Conservation (phyloP, 345 rosid species). For the Eucalyptus sp. region DNA sequence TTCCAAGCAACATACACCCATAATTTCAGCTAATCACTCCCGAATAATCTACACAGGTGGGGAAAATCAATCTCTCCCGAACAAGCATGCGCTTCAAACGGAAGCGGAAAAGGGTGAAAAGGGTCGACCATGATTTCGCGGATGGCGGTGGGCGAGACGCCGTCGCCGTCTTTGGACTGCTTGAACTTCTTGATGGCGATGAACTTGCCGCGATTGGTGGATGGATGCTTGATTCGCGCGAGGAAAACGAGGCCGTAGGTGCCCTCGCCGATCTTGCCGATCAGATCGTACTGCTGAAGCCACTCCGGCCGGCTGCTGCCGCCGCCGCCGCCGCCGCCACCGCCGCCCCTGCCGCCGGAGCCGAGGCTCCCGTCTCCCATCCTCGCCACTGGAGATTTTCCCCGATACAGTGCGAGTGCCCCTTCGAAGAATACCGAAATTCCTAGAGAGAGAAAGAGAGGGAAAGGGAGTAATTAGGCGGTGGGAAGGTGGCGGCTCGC, state of each 20-base stretch:
- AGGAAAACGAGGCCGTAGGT: constrained; percentile 98
- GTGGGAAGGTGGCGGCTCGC: background rate
- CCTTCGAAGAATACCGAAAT: background rate
- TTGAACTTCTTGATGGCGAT: constrained; percentile 98
- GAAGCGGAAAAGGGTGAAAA: background rate
- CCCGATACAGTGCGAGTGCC: background rate
- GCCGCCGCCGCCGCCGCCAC: background rate
- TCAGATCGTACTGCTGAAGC: constrained; percentile 94
- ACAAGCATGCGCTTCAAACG: background rate
- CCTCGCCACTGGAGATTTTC: background rate
- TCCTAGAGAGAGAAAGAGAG: background rate
- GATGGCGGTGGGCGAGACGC: constrained; percentile 99
- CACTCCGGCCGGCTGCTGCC: constrained; percentile 72
- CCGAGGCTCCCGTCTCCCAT: constrained; percentile 1
- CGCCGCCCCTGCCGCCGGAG: background rate
- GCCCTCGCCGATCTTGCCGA: constrained; percentile 99
- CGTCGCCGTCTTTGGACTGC: constrained; percentile 99
- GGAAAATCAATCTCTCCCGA: background rate
- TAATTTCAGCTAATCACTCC: background rate
- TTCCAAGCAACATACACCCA: background rate
- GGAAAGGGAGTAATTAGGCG: background rate
- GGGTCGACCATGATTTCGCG: constrained; percentile 75
- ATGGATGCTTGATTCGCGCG: constrained; percentile 60
- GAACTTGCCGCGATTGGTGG: constrained; percentile 63
- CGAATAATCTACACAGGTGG: background rate